Conservation (phyloP, 495 filamentous ascomycete genomes). For the Amniculicola lignicola region DNA sequence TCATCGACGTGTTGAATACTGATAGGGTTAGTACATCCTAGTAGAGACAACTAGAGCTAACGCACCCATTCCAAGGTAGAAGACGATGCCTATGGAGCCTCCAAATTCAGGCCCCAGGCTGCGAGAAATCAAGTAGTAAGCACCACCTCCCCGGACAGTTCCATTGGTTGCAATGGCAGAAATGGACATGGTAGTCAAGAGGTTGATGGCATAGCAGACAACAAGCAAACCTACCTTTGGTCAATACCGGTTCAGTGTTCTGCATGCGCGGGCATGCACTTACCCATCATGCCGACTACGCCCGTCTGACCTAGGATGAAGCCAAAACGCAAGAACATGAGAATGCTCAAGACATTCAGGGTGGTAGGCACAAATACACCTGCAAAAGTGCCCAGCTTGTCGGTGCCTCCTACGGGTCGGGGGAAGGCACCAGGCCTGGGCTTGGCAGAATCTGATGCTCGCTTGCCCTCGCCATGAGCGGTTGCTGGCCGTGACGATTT, state of each 20-base stretch:
- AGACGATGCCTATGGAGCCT: conserved; percentile 86
- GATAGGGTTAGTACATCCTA: too few species aligned
- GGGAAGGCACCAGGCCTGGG: conserved; percentile 44
- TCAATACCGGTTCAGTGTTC: conserved; percentile 7
- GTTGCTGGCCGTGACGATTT: conserved; percentile 9
- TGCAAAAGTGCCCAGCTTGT: conserved; percentile 70
- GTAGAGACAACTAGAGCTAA: too few species aligned
- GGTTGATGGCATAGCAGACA: conserved; percentile 70
- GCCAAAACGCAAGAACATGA: conserved; percentile 86
- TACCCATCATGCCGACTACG: conserved; percentile 76
- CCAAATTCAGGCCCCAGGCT: conserved; percentile 86
- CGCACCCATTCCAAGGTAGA: conserved; percentile 80
- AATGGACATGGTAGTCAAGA: conserved; percentile 79
- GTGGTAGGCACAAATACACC: conserved; percentile 85
- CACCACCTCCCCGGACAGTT: conserved; percentile 81
- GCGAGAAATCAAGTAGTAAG: conserved; percentile 85
- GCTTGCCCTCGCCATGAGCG: conserved; percentile 30
- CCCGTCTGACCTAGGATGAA: conserved; percentile 77
- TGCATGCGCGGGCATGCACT: conserved; percentile 14
- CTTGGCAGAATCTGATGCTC: conserved; percentile 29
- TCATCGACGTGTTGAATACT: conserved; percentile 86
- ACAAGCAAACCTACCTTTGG: conserved; percentile 59
- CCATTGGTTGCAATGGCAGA: conserved; percentile 90
- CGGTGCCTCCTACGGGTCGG: conserved; percentile 49
- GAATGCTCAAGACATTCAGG: conserved; percentile 85